Evolutionary conservation across 345 rosid genomes (phyloP).

Genomic region (Chamaenerion angustifolium): DNA sequence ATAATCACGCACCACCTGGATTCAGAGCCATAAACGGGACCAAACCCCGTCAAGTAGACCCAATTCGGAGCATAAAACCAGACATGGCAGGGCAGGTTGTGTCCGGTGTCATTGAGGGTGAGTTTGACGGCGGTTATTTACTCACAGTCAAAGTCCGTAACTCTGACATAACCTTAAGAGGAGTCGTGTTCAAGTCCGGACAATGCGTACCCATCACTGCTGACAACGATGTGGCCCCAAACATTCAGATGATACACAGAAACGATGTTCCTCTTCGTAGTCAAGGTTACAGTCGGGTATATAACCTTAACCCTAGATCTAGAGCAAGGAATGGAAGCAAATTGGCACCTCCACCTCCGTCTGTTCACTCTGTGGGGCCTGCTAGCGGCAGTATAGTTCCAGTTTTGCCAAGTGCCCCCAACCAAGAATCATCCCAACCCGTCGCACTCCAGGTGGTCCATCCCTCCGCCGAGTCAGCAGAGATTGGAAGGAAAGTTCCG

Average conservation of each 20-base stretch:
- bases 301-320: conserved; percentile 8
- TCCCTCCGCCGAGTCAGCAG: conserved; percentile 17
- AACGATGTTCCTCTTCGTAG: conserved; percentile 37
- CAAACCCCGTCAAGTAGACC: conserved; percentile 19
- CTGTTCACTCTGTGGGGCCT: conserved; percentile 13
- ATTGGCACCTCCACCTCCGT: conserved; percentile 14
- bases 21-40: conserved; percentile 17
- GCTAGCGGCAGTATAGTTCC: conserved; percentile 34
- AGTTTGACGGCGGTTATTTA: conserved; percentile 86
- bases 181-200: conserved; percentile 85
- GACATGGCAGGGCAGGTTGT: conserved; percentile 59
- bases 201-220: conserved; percentile 47
- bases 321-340: conserved; percentile 14
- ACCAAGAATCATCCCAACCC: conserved; percentile 14
- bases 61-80: conserved; percentile 16
- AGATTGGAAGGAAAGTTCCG: background rate
- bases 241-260: conserved; percentile 58
- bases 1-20: conserved; percentile 21
- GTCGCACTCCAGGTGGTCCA: conserved; percentile 9
- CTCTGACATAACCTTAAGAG: conserved; percentile 58
- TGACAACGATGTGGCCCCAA: conserved; percentile 76
- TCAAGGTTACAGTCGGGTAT: conserved; percentile 18
- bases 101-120: conserved; percentile 63
- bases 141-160: conserved; percentile 62
- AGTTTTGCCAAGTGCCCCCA: conserved; percentile 27